phyloP scores from a whole-genome alignment of 2,329 filamentous ascomycete genomes.

The Botryotinia calthae region DNA sequence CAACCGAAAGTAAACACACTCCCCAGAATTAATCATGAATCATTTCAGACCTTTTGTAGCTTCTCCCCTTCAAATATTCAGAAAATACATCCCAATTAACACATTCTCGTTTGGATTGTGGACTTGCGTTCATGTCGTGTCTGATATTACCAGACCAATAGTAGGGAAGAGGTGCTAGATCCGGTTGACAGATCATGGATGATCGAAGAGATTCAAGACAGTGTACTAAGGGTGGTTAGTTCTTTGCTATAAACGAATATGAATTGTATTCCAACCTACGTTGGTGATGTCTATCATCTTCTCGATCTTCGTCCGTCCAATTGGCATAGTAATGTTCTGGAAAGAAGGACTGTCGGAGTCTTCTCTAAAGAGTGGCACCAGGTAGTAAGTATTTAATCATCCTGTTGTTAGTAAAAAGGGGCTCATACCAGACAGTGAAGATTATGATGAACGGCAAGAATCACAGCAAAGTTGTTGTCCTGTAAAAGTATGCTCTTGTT shows the following conservation, averaged over 20 bases:
- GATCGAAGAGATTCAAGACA: conserved; percentile 17
- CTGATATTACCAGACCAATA: conserved; percentile 16
- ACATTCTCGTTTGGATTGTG: conserved; percentile 12
- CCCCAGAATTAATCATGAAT: conserved; percentile 5
- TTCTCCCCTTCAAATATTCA: conserved; percentile 10
- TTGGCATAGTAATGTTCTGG: conserved; percentile 17
- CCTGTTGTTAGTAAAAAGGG: accelerated
- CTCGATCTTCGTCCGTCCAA: conserved; percentile 12
- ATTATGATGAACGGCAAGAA: conserved; percentile 17
- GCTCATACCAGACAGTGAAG: conserved; percentile 15
- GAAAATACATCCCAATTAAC: conserved; percentile 15
- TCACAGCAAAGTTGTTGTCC: conserved; percentile 14
- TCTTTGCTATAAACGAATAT: background rate
- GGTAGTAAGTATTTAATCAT: background rate
- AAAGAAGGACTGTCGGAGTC: conserved; percentile 13
- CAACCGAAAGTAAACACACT: background rate
- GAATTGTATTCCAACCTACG: background rate
- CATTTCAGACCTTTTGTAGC: conserved; percentile 11
- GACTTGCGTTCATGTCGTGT: conserved; percentile 18
- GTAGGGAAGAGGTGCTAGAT: conserved; percentile 16
- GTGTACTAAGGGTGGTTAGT: conserved; percentile 1
- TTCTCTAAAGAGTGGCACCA: background rate
- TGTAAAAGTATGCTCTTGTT: conserved; percentile 16
- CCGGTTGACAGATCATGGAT: conserved; percentile 20
- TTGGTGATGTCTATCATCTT: conserved; percentile 5